A percentile compares a stretch with the other conserved stretches of the same genome.
phyloP scores from a whole-genome alignment of 2,329 filamentous ascomycete species.

The Rachicladosporium sp. region DNA sequence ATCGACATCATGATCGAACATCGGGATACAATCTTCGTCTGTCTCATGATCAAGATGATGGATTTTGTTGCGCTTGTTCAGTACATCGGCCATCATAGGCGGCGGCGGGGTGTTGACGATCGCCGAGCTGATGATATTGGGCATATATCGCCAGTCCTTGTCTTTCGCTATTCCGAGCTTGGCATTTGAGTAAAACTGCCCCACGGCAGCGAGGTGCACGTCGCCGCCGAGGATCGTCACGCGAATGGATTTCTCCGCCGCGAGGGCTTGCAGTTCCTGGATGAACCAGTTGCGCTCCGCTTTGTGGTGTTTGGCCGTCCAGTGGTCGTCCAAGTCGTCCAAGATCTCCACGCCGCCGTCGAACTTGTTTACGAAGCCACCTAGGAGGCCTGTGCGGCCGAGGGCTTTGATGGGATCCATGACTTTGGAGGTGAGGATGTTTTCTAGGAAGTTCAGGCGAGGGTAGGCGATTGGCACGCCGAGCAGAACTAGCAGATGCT shows the following conservation, averaged over 20 bases:
- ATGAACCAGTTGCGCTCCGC: conserved; percentile 75
- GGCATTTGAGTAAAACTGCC: conserved; percentile 89
- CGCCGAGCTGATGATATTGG: conserved; percentile 84
- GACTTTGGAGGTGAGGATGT: conserved; percentile 64
- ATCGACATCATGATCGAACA: conserved; percentile 82
- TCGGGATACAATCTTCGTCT: conserved; percentile 89
- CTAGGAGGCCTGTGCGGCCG: conserved; percentile 68
- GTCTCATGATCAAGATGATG: conserved; percentile 58
- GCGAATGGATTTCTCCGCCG: conserved; percentile 81
- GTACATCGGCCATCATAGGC: conserved; percentile 74
- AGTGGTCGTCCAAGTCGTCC: conserved; percentile 90
- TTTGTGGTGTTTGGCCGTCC: conserved; percentile 94
- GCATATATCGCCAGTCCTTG: conserved; percentile 90
- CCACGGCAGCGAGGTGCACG: conserved; percentile 82
- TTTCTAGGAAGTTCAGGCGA: conserved; percentile 46
- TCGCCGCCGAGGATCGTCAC: conserved; percentile 89
- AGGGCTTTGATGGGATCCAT: conserved; percentile 86
- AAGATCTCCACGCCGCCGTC: conserved; percentile 85
- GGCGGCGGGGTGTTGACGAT: conserved; percentile 88
- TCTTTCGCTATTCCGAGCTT: conserved; percentile 75
- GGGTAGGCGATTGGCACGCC: conserved; percentile 51
- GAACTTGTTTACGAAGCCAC: conserved; percentile 72
- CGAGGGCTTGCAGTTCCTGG: conserved; percentile 83
- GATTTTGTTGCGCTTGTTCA: conserved; percentile 82
- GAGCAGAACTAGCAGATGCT: conserved; percentile 78